Conservation (phyloP, 768 basidiomycete species). For the Guyanaporus albipodus region DNA sequence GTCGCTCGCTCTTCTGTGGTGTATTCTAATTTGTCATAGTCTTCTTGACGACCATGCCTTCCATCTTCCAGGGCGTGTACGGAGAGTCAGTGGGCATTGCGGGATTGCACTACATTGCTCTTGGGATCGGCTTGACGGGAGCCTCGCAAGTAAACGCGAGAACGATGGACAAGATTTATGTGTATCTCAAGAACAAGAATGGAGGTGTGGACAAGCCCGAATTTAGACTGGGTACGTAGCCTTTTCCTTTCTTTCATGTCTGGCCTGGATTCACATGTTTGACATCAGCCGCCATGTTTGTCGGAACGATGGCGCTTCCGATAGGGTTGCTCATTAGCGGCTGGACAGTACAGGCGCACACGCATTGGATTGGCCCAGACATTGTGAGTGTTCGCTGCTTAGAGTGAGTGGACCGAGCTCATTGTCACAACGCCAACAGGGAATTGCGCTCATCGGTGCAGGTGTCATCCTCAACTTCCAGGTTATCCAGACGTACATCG, state of each 20-base stretch:
- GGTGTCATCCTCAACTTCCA: conserved; percentile 61
- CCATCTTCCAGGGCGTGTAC: conserved; percentile 55
- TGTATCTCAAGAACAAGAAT: conserved; percentile 47
- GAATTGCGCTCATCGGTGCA: conserved; percentile 51
- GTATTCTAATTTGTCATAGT: conserved; percentile 37
- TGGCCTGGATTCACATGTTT: conserved; percentile 2
- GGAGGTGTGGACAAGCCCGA: conserved; percentile 55
- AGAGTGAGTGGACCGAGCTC: neutral
- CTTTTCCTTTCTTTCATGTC: neutral
- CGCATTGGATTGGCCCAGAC: conserved; percentile 71
- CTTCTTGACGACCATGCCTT: conserved; percentile 61
- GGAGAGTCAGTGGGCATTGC: conserved; percentile 52
- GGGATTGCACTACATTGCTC: conserved; percentile 66
- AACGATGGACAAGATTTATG: conserved; percentile 52
- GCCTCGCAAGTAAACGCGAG: conserved; percentile 55
- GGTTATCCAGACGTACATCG: conserved; percentile 60
- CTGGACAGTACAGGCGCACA: conserved; percentile 55
- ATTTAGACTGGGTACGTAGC: conserved; percentile 44
- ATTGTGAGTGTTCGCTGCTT: conserved; percentile 39
- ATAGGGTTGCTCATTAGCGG: conserved; percentile 66
- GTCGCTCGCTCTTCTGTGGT: neutral
- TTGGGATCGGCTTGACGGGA: conserved; percentile 57
- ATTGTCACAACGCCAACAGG: conserved; percentile 39
- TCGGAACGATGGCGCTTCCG: conserved; percentile 57
- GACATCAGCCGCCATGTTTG: conserved; percentile 50